A percentile compares a stretch with the other conserved stretches of the same genome.
These are phyloP conservation scores for Hyparrhenia diplandra DNA, from an alignment of 176 grass and related monocot species.

Conservation along the genomic window DNA sequence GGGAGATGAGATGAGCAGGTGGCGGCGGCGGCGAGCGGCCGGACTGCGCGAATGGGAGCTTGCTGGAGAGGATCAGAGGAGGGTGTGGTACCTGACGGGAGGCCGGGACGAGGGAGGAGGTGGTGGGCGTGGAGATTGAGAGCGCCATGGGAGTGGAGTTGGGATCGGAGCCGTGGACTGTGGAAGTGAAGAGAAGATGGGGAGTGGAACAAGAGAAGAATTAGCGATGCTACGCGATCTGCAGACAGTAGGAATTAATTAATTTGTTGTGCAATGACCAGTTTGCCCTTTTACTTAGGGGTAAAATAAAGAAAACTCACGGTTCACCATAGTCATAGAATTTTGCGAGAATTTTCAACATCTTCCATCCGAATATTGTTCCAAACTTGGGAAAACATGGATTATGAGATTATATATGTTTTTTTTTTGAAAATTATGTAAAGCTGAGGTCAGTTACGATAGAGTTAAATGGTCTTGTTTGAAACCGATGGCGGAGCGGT, in stretches of 20 bases:
- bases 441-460: no score
- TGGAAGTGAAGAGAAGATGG: neutral
- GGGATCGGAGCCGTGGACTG: slow-evolving; percentile 9
- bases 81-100: slow-evolving; percentile 32
- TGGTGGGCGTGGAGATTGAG: slow-evolving; percentile 35
- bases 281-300: neutral
- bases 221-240: neutral
- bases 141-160: slow-evolving; percentile 58
- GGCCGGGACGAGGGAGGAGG: slow-evolving; percentile 16
- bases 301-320: neutral
- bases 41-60: slow-evolving; percentile 21
- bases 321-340: no score
- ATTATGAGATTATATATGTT: no score
- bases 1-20: no score
- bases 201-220: neutral
- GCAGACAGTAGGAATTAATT: neutral
- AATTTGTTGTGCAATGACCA: neutral
- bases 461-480: no score
- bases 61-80: neutral
- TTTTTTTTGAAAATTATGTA: no score
- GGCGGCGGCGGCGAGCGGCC: neutral
- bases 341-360: no score
- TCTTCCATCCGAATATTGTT: no score
- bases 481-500: no score
- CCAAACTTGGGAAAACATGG: no score